Percentiles rank a stretch among this genome's conserved stretches.
Conservation (phyloP, 257 asterid species). For the Misopates orontium region DNA sequence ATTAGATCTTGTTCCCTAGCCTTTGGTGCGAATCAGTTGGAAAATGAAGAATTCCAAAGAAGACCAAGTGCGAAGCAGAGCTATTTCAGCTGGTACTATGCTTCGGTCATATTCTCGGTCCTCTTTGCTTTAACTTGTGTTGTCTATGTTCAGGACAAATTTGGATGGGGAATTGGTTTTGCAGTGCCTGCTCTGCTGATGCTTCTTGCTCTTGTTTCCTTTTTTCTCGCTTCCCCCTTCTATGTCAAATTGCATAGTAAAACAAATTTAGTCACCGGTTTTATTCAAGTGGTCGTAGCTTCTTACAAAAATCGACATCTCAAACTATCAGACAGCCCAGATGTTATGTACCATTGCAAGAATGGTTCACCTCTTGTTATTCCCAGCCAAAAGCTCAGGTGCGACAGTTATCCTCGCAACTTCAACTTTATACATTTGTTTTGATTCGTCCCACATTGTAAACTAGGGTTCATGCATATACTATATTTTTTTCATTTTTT, state of each 20-base stretch:
- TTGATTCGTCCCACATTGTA: not conserved
- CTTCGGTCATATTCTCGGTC: constrained; percentile 37
- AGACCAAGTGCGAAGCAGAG: constrained; percentile 32
- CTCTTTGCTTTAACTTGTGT: constrained; percentile 52
- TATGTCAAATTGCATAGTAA: constrained; percentile 50
- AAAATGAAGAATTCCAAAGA: constrained; percentile 28
- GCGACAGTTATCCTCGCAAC: not conserved
- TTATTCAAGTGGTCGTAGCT: constrained; percentile 56
- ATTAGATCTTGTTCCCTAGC: constrained; percentile 58
- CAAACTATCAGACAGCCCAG: constrained; percentile 20
- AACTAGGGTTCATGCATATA: no score
- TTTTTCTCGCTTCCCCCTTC: constrained; percentile 53
- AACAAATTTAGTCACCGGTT: constrained; percentile 44
- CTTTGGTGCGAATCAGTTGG: constrained; percentile 72
- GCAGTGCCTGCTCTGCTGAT: constrained; percentile 54
- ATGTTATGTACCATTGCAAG: constrained; percentile 38
- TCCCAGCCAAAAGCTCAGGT: constrained; percentile 66
- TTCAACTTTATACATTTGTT: not conserved
- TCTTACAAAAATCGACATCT: constrained; percentile 51
- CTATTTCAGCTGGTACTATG: constrained; percentile 74
- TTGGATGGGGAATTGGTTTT: constrained; percentile 77
- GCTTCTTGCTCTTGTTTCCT: constrained; percentile 37
- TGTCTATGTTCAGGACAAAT: constrained; percentile 70
- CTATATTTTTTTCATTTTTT: no score
- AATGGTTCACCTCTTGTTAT: constrained; percentile 33